phyloP scores from a whole-genome alignment of 2,329 filamentous ascomycete species.

The Talaromyces sp. region DNA sequence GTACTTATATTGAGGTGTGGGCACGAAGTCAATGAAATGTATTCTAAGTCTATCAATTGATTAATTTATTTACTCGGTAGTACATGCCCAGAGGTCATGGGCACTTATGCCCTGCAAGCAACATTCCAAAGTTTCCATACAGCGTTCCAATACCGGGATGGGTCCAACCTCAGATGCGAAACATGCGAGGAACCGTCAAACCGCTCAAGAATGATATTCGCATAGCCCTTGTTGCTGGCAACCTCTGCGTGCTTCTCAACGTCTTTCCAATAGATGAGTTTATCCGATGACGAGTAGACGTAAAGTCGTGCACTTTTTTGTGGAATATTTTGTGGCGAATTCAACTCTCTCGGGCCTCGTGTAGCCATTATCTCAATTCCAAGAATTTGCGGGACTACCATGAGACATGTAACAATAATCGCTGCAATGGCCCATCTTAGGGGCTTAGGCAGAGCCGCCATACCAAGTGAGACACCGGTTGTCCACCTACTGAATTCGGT shows the following conservation, averaged over 20 bases:
- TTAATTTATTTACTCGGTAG: neutral
- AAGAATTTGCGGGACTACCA: slow-evolving; percentile 9
- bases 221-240: slow-evolving; percentile 2
- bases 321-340: slow-evolving; percentile 2
- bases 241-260: slow-evolving; percentile 1
- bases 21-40: neutral
- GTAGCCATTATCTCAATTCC: slow-evolving; percentile 9
- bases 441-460: neutral
- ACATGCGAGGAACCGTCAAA: slow-evolving; percentile 13
- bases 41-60: neutral
- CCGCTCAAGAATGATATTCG: neutral
- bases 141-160: slow-evolving; percentile 12
- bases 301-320: slow-evolving; percentile 4
- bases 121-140: slow-evolving; percentile 11
- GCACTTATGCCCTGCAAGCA: neutral
- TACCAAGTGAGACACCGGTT: slow-evolving; percentile 5
- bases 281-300: slow-evolving; percentile 9
- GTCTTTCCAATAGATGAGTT: neutral
- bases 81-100: neutral
- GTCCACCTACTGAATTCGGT: slow-evolving; percentile 10
- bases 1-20: neutral
- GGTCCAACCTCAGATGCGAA: slow-evolving; percentile 9
- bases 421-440: slow-evolving; percentile 3
- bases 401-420: neutral
- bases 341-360: slow-evolving; percentile 5